These are phyloP conservation scores for Beauveria bassiana DNA, from an alignment of 2,329 filamentous ascomycete genomes.

Conservation along the genomic window DNA sequence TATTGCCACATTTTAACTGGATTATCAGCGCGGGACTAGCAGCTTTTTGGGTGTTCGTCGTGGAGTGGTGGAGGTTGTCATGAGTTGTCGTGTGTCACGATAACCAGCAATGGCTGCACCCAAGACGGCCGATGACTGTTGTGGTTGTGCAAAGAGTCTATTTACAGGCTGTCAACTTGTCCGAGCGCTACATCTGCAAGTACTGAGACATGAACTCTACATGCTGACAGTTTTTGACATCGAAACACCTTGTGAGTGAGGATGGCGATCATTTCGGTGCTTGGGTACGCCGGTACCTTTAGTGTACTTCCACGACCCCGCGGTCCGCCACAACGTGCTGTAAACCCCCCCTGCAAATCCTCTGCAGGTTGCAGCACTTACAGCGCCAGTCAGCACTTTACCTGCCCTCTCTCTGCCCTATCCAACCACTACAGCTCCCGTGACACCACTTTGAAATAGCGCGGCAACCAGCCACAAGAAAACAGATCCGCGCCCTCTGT, in stretches of 20 bases:
- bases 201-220: no score
- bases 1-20: neutral
- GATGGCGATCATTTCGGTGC: no score
- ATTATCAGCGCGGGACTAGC: neutral
- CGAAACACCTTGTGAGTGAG: no score
- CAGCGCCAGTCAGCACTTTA: neutral
- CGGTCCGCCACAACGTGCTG: neutral
- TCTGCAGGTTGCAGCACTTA: neutral
- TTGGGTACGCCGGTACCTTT: neutral
- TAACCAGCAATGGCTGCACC: neutral
- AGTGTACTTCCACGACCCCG: neutral
- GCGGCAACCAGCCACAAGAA: neutral
- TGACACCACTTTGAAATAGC: neutral
- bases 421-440: neutral
- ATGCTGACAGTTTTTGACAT: no score
- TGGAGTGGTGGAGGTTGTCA: neutral
- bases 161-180: neutral
- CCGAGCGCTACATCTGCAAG: no score
- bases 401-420: neutral
- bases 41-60: neutral
- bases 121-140: no score
- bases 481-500: neutral
- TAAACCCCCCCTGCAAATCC: neutral
- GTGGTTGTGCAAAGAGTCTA: neutral
- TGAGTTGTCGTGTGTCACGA: conserved; percentile 5